Conservation (phyloP, 1,284 basidiomycete species). For the Anthracocystis walkeri region DNA sequence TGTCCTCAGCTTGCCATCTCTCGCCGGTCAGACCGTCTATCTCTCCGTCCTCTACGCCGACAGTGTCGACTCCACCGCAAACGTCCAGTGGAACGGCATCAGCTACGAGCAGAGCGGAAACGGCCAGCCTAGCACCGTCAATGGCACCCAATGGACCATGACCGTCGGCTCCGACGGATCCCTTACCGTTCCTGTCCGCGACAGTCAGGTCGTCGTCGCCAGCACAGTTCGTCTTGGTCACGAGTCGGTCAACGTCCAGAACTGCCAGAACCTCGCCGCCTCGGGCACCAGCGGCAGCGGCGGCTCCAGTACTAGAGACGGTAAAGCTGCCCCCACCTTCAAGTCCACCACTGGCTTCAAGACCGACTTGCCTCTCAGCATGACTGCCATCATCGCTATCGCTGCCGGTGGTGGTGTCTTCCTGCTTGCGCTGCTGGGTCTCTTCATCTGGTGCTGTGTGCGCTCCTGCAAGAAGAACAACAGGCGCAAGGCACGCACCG, state of each 20-base stretch:
- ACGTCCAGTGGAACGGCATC: slow-evolving; percentile 58
- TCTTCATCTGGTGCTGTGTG: slow-evolving; percentile 50
- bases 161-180: slow-evolving; percentile 44
- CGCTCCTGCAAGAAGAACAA: slow-evolving; percentile 42
- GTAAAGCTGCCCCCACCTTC: slow-evolving; percentile 52
- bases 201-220: slow-evolving; percentile 53
- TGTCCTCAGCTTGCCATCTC: slow-evolving; percentile 36
- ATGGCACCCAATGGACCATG: slow-evolving; percentile 31
- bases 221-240: slow-evolving; percentile 41
- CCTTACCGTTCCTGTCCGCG: slow-evolving; percentile 51
- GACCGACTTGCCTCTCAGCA: slow-evolving; percentile 26
- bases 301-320: slow-evolving; percentile 16
- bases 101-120: slow-evolving; percentile 46
- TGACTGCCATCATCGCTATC: slow-evolving; percentile 44
- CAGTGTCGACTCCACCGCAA: slow-evolving; percentile 48
- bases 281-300: background rate
- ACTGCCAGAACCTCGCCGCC: slow-evolving; percentile 34
- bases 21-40: slow-evolving; percentile 51
- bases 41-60: slow-evolving; percentile 43
- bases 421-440: slow-evolving; percentile 32
- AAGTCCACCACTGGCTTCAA: slow-evolving; percentile 53
- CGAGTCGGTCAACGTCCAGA: slow-evolving; percentile 24
- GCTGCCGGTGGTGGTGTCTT: slow-evolving; percentile 44
- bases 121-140: slow-evolving; percentile 39
- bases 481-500: slow-evolving; percentile 29